Conservation (phyloP, 768 basidiomycete species). For the Dentipellis sp. region DNA sequence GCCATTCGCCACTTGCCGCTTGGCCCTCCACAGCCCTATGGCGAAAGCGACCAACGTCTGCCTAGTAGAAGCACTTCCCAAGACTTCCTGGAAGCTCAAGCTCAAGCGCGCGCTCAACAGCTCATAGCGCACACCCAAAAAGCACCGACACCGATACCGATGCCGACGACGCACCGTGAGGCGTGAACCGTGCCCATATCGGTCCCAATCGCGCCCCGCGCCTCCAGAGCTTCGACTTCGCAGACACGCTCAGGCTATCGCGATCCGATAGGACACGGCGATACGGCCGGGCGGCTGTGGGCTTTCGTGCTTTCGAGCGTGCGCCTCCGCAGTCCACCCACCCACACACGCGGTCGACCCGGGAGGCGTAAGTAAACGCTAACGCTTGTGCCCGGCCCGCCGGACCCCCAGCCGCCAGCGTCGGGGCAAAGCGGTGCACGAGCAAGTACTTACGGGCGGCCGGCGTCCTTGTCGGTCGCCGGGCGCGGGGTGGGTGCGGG, state of each 20-base stretch:
- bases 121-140: too few species aligned
- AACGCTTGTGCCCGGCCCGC: not conserved
- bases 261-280: not conserved
- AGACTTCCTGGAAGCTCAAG: too few species aligned
- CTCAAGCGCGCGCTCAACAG: too few species aligned
- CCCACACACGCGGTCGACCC: not conserved
- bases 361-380: not conserved
- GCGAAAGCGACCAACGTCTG: too few species aligned
- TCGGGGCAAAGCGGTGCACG: not conserved
- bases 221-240: not conserved
- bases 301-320: not conserved
- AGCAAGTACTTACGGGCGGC: not conserved
- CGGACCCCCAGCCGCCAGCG: not conserved
- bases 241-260: not conserved
- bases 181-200: not conserved
- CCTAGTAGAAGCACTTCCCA: too few species aligned
- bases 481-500: too few species aligned
- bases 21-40: too few species aligned
- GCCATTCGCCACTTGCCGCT: too few species aligned
- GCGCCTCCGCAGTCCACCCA: not conserved
- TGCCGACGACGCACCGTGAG: too few species aligned
- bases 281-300: not conserved
- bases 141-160: too few species aligned
- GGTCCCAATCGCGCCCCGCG: not conserved
- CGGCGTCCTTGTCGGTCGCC: too few species aligned